Evolutionary conservation across 768 basidiomycete species (phyloP).

Genomic region (Mycena haematopus): DNA sequence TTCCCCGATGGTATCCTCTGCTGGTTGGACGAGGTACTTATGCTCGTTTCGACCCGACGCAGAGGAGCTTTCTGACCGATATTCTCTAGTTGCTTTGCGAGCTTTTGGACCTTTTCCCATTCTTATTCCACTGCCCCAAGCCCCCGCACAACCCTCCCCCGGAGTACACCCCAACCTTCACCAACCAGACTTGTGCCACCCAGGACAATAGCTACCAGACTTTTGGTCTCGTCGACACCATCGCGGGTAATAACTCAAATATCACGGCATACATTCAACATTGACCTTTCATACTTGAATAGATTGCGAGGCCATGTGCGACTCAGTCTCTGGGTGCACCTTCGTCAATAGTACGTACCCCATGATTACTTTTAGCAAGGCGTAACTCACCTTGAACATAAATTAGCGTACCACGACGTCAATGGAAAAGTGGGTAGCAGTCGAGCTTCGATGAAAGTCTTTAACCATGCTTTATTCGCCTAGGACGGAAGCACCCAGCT

Average conservation of each 20-base stretch:
- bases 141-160: constrained; percentile 31
- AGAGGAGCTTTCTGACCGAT: not conserved
- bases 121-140: constrained; percentile 35
- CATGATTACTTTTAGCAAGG: not conserved
- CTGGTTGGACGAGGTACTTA: constrained; percentile 16
- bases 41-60: not conserved
- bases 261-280: not conserved
- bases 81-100: constrained; percentile 32
- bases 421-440: constrained; percentile 41
- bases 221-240: constrained; percentile 43
- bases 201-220: constrained; percentile 44
- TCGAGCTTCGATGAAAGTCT: not conserved
- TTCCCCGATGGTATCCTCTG: constrained; percentile 7
- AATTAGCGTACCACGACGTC: constrained; percentile 42
- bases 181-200: constrained; percentile 38
- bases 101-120: constrained; percentile 34
- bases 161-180: constrained; percentile 36
- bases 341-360: constrained; percentile 41
- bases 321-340: constrained; percentile 38
- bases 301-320: constrained; percentile 44
- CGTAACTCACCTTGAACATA: not conserved
- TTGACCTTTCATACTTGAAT: not conserved
- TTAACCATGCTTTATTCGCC: not conserved
- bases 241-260: constrained; percentile 31
- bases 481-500: constrained; percentile 44